Evolutionary conservation across 108 stramenopile species (phyloP), one percentile per base, ranked within the genome.

Genomic region (Aurantiochytrium sp.): DNA sequence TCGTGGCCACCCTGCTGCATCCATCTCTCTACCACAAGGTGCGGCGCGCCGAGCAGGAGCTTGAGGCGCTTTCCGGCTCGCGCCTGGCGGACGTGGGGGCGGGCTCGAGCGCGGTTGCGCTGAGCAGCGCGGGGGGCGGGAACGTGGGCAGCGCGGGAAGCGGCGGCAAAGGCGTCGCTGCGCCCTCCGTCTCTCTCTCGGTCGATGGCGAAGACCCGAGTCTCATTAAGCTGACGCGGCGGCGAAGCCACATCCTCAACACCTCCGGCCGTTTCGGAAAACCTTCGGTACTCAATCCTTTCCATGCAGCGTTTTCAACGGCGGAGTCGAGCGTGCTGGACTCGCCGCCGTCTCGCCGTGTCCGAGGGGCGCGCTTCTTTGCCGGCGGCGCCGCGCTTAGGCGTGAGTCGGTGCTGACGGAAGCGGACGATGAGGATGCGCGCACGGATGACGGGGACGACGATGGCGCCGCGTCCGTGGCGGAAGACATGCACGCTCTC

Each of bases 281-380:
- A 24, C 73, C 73, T 48, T 48, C 39, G n/a, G 73, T 41, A 12
- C 27, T 48, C n/a, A 41, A 41, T 3, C 45, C 45, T 17, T 48
- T 81, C 73, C 39, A 81, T 24, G 73, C 73, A 37, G 45, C 73
- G 10, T 48, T 81, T 41, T 41, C 73, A 6, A 3, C 42, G 0
- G 32, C 19, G 0, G 73, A 81, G 1, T 81, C 73, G 17, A 81
- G 73, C 45, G 73, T 81, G 6, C 73, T 81, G 73, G 73, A 81
- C 45, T 81, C 73, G 12, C 73, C 73, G 12, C 73, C 73, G 6
- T 81, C 73, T 1, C 73, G 73, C 8, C 73, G 73, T 1, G 45
- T 65, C 19, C 59, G 59, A 34, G 59, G 59, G 12, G 10, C 59
- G 19, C 59, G 59, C 59, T 30, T 65, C 34, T 65, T 65, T 65